Evolutionary conservation across 2,329 filamentous ascomycete species (phyloP).

Genomic region (Bimuria novae-zelandiae): DNA sequence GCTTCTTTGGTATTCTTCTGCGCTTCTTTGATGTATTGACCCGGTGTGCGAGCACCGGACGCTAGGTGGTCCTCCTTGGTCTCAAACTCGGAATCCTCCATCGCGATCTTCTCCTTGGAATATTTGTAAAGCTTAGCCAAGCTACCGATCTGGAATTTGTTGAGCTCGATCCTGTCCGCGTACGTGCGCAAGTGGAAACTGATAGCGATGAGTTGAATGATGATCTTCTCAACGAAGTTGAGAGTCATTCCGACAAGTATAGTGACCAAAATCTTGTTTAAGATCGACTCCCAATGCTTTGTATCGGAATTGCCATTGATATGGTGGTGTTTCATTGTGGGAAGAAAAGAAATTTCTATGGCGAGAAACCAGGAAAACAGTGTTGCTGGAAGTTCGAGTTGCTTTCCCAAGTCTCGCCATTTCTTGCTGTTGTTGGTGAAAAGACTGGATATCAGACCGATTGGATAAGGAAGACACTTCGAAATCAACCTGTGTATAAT

Average conservation of each 20-base stretch:
- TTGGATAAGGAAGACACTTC: slow-evolving; percentile 65
- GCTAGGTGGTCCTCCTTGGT: slow-evolving; percentile 40
- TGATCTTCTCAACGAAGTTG: slow-evolving; percentile 88
- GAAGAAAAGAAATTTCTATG: slow-evolving; percentile 82
- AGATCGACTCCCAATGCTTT: slow-evolving; percentile 71
- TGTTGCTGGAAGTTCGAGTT: slow-evolving; percentile 82
- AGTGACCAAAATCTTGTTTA: slow-evolving; percentile 85
- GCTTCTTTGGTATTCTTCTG: slow-evolving; percentile 76
- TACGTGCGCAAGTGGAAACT: slow-evolving; percentile 93
- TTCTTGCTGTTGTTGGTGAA: slow-evolving; percentile 90
- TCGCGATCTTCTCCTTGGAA: slow-evolving; percentile 66
- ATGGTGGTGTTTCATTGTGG: slow-evolving; percentile 74
- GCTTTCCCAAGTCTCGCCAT: slow-evolving; percentile 85
- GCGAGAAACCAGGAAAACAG: slow-evolving; percentile 92
- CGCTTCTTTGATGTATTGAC: slow-evolving; percentile 69
- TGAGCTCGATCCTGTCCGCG: slow-evolving; percentile 84
- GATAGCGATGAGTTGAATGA: slow-evolving; percentile 93
- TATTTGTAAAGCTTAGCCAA: slow-evolving; percentile 67
- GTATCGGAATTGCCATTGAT: slow-evolving; percentile 57
- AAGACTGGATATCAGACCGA: slow-evolving; percentile 69
- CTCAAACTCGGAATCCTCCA: slow-evolving; percentile 79
- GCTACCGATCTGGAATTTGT: slow-evolving; percentile 83
- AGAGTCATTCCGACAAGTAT: slow-evolving; percentile 79
- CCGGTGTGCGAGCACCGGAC: slow-evolving; percentile 73
- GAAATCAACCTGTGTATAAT: slow-evolving; percentile 68